phyloP scores from a whole-genome alignment of 2,329 filamentous ascomycete species.

The Zopfia rhizophila region DNA sequence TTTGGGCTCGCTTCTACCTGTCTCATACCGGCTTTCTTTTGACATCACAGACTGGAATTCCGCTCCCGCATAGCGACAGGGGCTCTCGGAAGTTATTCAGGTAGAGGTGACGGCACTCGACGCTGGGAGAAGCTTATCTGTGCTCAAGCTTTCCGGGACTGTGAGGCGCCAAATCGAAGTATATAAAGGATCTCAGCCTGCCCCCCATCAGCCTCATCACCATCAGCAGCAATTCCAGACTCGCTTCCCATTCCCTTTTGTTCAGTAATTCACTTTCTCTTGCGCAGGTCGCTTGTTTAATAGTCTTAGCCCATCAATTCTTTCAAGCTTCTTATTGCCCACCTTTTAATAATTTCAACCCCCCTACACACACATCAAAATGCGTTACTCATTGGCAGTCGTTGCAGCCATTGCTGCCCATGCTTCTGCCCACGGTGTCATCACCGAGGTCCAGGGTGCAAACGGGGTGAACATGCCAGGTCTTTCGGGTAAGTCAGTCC shows the following conservation, averaged over 20 bases:
- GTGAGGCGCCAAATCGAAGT: conserved; percentile 13
- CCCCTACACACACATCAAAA: conserved; percentile 47
- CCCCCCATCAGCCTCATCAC: conserved; percentile 31
- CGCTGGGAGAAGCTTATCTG: conserved; percentile 38
- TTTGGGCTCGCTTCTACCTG: conserved; percentile 27
- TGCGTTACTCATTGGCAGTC: conserved; percentile 61
- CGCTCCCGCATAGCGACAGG: conserved; percentile 20
- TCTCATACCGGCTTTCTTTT: conserved; percentile 31
- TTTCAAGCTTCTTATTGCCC: conserved; percentile 18
- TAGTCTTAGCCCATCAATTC: conserved; percentile 28
- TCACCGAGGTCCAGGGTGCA: conserved; percentile 66
- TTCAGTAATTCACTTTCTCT: conserved; percentile 36
- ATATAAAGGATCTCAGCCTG: conserved; percentile 38
- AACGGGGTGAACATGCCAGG: conserved; percentile 72
- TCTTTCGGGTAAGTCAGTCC: conserved; percentile 58
- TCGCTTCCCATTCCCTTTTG: conserved; percentile 35
- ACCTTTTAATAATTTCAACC: conserved; percentile 20
- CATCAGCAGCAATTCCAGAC: conserved; percentile 42
- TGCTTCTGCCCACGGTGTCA: conserved; percentile 68
- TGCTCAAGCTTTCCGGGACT: conserved; percentile 39
- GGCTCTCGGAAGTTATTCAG: conserved; percentile 15
- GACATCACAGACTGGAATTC: conserved; percentile 24
- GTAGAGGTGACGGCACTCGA: conserved; percentile 9
- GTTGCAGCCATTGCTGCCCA: conserved; percentile 59
- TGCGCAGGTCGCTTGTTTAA: conserved; percentile 51